phyloP scores from a whole-genome alignment of 2,329 filamentous ascomycete species.

The Exophiala bonariae region DNA sequence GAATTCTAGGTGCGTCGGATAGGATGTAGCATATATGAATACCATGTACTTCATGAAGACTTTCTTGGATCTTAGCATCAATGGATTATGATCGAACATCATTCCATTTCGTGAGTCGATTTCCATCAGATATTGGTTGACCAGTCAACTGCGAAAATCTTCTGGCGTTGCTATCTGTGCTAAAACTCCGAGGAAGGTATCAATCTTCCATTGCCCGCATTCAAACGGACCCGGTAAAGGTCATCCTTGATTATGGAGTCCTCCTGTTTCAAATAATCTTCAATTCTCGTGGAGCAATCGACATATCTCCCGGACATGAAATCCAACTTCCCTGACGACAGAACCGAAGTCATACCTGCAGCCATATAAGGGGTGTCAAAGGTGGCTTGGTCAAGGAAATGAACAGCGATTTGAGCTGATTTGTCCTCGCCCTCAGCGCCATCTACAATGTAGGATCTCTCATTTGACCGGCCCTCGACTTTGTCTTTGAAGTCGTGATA shows the following conservation, averaged over 20 bases:
- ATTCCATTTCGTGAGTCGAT: too few relatives aligned
- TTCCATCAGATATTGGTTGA: too few relatives aligned
- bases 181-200: conserved; percentile 6
- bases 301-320: conserved; percentile 12
- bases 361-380: conserved; percentile 14
- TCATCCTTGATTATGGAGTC: conserved; percentile 3
- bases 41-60: too few relatives aligned
- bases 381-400: not conserved
- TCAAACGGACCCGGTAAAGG: conserved; percentile 5
- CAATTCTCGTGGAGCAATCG: conserved; percentile 1
- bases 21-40: too few relatives aligned
- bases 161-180: too few relatives aligned
- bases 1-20: too few relatives aligned
- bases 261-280: conserved; percentile 1
- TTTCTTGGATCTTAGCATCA: too few relatives aligned
- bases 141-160: too few relatives aligned
- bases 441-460: conserved; percentile 1
- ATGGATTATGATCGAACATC: too few relatives aligned
- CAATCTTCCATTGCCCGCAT: conserved; percentile 3
- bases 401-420: conserved; percentile 7
- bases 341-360: conserved; percentile 8
- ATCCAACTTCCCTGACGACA: conserved; percentile 3
- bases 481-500: conserved; percentile 24
- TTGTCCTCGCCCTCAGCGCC: conserved; percentile 6
- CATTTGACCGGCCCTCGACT: conserved; percentile 9